Conservation (phyloP, 495 filamentous ascomycete species). For the Xylaria curta region DNA sequence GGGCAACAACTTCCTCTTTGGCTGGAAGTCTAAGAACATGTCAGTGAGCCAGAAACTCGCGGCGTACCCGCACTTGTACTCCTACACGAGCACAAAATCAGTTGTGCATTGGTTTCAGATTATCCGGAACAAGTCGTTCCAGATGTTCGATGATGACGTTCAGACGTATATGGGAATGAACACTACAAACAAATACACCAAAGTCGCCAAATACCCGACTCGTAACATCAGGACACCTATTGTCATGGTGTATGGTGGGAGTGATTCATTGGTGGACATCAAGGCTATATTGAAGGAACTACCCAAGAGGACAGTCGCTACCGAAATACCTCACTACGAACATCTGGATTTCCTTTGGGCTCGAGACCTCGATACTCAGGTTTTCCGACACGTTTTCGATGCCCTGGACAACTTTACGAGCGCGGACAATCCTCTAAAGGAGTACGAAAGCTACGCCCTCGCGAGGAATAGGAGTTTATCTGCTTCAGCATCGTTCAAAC, state of each 20-base stretch:
- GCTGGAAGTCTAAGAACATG: constrained; percentile 89
- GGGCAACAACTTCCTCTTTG: constrained; percentile 81
- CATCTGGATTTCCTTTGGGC: constrained; percentile 99
- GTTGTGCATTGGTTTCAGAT: constrained; percentile 99
- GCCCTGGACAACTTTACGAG: constrained; percentile 73
- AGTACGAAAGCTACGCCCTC: constrained; percentile 55
- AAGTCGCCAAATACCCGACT: constrained; percentile 94
- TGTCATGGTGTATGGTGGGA: constrained; percentile 90
- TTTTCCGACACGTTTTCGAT: constrained; percentile 89
- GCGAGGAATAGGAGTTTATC: constrained; percentile 46
- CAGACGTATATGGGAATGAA: constrained; percentile 56
- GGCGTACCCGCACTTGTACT: constrained; percentile 95
- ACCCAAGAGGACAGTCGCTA: constrained; percentile 81
- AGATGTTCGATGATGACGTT: constrained; percentile 97
- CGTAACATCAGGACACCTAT: constrained; percentile 96
- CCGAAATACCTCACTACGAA: constrained; percentile 86
- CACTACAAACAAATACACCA: constrained; percentile 63
- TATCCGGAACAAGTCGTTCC: constrained; percentile 91
- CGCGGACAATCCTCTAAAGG: constrained; percentile 56
- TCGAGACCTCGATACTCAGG: constrained; percentile 77
- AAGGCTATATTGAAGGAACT: constrained; percentile 87
- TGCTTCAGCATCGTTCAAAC: constrained; percentile 35
- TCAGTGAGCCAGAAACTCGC: constrained; percentile 88
- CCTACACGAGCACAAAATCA: constrained; percentile 92
- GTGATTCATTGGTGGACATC: constrained; percentile 95